Evolutionary conservation across 164 flowering plant genomes (phyloP), one percentile per base, ranked within the genome.

Genomic region (Kalanchoe fedtschenkoi): DNA sequence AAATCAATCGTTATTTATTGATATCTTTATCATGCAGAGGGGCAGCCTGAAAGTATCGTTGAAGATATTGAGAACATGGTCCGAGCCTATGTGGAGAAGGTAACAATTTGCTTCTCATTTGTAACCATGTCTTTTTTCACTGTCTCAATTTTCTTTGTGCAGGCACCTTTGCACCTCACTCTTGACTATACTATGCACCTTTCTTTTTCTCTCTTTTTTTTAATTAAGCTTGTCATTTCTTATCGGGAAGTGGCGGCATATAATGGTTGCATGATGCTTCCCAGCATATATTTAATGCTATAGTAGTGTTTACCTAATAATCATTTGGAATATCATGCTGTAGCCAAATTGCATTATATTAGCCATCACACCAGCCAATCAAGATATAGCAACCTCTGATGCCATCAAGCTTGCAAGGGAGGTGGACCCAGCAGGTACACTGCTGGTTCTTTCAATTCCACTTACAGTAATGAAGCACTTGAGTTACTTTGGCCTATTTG

Each of bases 351-450:
- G 70, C 69, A 76, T 83, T 66, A 85, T 85, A 65, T 64, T 85
- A 51, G 91, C 91, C 41, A 83, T 85, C 57, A 81, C 88, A 62
- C 89, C 91, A 1, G 91, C 88, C 58, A 84, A 86, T 65, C 89
- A 86, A 78, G 92, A 86, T 68, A 84, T 86, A 60, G 92, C 92
- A 16, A 86, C 92, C 11, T 86, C 92, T 4, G 92, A 86, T 77
- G 92, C 92, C n/a, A 84, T 86, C 30, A 86, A 86, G 62, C 82
- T 86, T 58, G 69, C 89, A 0, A 80, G 76, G 73, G 89, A 86
- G 58, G 89, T 86, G 33, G 92, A 86, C 65, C 87, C 89, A 1
- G 30, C 83, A 22, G 92, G 92, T 86, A 63, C 58, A 54, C 24
- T 3, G 30, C 19, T 14, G 28, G 35, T 19, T 8, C n/a, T 55